These are phyloP conservation scores for Aureobasidium musti DNA, from an alignment of 2,329 filamentous ascomycete genomes.

Conservation along the genomic window DNA sequence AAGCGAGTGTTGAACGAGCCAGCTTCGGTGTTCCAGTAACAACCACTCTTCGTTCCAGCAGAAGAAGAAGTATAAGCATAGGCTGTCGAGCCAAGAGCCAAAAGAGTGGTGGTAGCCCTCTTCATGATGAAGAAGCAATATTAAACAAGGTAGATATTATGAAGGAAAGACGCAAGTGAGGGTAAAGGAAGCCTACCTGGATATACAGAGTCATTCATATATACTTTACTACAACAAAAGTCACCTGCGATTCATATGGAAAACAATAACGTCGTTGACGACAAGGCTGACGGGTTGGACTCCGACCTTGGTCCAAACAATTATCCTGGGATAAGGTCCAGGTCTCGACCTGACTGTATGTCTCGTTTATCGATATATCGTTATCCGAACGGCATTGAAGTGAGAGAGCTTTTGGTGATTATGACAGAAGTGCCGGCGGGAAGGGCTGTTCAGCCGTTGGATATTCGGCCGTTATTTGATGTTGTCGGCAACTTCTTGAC, in stretches of 20 bases:
- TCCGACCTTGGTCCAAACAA: neutral
- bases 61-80: conserved; percentile 7
- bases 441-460: conserved; percentile 21
- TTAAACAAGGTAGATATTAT: conserved; percentile 3
- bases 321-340: neutral
- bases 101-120: conserved; percentile 12
- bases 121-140: conserved; percentile 13
- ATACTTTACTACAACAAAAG: neutral
- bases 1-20: conserved; percentile 28
- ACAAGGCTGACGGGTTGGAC: neutral
- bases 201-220: neutral
- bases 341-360: conserved; percentile 8
- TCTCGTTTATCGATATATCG: conserved; percentile 19
- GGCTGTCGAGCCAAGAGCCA: conserved; percentile 14
- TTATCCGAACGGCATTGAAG: conserved; percentile 1
- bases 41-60: conserved; percentile 15
- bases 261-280: conserved; percentile 20
- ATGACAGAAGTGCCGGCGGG: conserved; percentile 23
- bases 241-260: neutral
- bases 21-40: conserved; percentile 23
- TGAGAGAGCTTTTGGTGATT: neutral
- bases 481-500: conserved; percentile 4
- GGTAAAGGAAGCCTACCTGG: neutral
- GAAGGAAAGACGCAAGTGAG: neutral
- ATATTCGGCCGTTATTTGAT: conserved; percentile 6